These are phyloP conservation scores for Apiotrichum sp. DNA, from an alignment of 1,284 basidiomycete genomes.

Conservation along the genomic window DNA sequence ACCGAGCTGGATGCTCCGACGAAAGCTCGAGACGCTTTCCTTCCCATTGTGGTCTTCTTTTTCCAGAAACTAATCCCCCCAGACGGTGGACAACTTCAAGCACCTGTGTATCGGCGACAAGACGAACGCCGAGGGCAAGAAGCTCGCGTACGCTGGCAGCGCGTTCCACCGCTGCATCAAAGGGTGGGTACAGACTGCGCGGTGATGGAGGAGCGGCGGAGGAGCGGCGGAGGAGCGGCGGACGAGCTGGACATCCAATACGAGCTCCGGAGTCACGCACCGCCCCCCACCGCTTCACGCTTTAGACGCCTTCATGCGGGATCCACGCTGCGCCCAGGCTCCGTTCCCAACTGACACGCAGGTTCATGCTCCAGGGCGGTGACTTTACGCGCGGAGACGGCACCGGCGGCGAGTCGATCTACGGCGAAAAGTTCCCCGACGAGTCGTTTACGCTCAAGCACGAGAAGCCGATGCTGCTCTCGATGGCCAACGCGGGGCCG, in stretches of 20 bases:
- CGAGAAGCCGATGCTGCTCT: constrained; percentile 71
- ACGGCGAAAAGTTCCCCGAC: constrained; percentile 68
- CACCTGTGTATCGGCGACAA: constrained; percentile 75
- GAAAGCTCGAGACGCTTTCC: too few relatives aligned
- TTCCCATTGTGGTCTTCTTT: too few relatives aligned
- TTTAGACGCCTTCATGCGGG: too few relatives aligned
- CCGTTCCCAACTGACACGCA: neutral
- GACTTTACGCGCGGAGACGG: constrained; percentile 56
- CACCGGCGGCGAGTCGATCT: constrained; percentile 89
- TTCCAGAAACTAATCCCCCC: neutral
- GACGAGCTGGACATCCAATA: too few relatives aligned
- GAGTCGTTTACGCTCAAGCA: constrained; percentile 82
- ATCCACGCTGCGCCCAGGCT: too few relatives aligned
- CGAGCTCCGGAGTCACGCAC: too few relatives aligned
- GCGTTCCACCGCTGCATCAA: constrained; percentile 73
- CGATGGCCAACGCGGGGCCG: constrained; percentile 75
- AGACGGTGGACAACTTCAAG: constrained; percentile 81
- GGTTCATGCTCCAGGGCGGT: constrained; percentile 66
- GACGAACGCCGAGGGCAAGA: constrained; percentile 47
- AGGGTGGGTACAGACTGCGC: constrained; percentile 22
- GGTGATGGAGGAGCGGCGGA: neutral
- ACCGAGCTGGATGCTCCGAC: too few relatives aligned
- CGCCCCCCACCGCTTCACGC: too few relatives aligned
- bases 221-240: too few relatives aligned
- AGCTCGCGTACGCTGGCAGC: constrained; percentile 51